Conservation (phyloP, 257 asterid genomes). For the Solanum commersonii region DNA sequence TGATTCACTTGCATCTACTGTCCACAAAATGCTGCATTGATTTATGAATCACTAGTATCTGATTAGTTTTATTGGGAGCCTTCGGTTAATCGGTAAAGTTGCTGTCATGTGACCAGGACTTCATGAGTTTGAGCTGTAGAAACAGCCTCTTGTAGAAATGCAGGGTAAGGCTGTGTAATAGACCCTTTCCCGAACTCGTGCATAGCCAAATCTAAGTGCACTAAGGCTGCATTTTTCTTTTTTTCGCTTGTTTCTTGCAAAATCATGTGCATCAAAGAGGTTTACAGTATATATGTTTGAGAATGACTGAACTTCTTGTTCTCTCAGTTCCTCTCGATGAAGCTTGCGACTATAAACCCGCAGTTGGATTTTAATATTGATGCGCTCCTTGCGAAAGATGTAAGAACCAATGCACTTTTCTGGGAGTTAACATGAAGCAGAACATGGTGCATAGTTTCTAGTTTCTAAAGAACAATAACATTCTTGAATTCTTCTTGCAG, state of each 20-base stretch:
- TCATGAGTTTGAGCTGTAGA: too few relatives aligned
- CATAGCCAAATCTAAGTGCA: too few relatives aligned
- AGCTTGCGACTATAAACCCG: conserved; percentile 90
- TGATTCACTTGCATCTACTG: background rate
- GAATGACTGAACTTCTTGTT: conserved; percentile 1
- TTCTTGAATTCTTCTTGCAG: conserved; percentile 14
- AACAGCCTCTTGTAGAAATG: too few relatives aligned
- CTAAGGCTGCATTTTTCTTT: too few relatives aligned
- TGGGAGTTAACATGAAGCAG: background rate
- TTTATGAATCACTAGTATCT: background rate
- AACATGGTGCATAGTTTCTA: background rate
- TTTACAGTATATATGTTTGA: background rate
- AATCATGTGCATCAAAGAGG: background rate
- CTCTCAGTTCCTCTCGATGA: conserved; percentile 88
- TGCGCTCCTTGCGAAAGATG: conserved; percentile 73
- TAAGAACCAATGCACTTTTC: conserved; percentile 23
- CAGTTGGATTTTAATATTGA: conserved; percentile 57
- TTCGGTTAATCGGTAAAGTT: too few relatives aligned
- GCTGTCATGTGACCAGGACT: too few relatives aligned
- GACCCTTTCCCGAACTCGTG: too few relatives aligned
- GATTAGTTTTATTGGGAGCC: background rate
- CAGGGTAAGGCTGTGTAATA: too few relatives aligned
- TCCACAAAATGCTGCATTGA: background rate
- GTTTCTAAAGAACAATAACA: background rate
- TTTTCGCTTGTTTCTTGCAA: background rate